Evolutionary conservation across 192 early-diverging fungal genomes (phyloP), one percentile per base, ranked within the genome.

Genomic region (Backusella mclennaniae): DNA sequence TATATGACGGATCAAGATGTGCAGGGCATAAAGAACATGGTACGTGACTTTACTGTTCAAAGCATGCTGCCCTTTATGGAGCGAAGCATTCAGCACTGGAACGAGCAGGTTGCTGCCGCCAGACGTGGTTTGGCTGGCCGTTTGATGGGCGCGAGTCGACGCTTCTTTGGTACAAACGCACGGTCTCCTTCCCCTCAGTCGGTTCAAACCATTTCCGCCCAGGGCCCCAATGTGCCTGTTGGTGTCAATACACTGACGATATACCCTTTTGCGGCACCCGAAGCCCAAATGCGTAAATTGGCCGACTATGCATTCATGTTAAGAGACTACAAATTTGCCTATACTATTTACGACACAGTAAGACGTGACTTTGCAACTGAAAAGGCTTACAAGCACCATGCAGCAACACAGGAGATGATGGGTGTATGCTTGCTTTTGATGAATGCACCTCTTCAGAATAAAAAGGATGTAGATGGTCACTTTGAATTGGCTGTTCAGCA

Each of bases 291-390:
- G 89, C 88, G 97, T 5, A 93, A 93, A 78, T 85, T 99, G 31
- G 98, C 94, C 12, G 97, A 99, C 85, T 99, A 92, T 84, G 91
- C 96, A 4, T 99, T 99, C 78, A 99, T 99, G 97, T 84, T 99
- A 3, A 85, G 93, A 31, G 98, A 99, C 78, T 98, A 93, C 82
- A 88, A 89, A 66, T 93, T 98, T 82, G 97, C 98, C 4, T 89
- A 90, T 72, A 86, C 89, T 0, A 91, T 96, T 5, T 99, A 99
- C 76, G 96, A 99, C 74, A 91, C 90, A 0, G 94, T 95, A 6
- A 91, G 93, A 52, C 89, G 91, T 75, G 97, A 97, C 71, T 99
- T 92, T 86, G 83, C 89, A 4, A 88, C 92, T 6, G 93, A 92
- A 71, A 93, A 93, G 75, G 91, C 92, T 6, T 93, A 89, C 86